A percentile compares a stretch with the other conserved stretches of the same genome.
These are phyloP conservation scores for Escovopsis weberi DNA, from an alignment of 2,329 filamentous ascomycete species.

Conservation along the genomic window DNA sequence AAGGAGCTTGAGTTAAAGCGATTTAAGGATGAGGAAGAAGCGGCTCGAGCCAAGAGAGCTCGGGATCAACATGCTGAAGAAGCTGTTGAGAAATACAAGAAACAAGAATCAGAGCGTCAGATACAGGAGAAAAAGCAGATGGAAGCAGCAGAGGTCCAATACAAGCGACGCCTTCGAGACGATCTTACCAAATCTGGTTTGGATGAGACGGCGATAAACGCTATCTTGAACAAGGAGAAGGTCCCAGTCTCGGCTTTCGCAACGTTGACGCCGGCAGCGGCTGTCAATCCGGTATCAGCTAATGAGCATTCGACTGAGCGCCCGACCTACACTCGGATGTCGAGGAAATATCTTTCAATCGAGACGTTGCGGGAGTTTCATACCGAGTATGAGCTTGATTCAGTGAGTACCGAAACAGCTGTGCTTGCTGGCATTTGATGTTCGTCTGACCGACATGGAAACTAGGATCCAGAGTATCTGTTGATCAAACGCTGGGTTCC, in stretches of 20 bases:
- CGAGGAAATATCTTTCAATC: conserved; percentile 44
- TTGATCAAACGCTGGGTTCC: conserved; percentile 61
- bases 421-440: not conserved
- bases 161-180: conserved; percentile 40
- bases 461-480: conserved; percentile 51
- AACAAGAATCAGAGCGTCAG: conserved; percentile 31
- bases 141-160: conserved; percentile 37
- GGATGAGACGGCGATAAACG: conserved; percentile 42
- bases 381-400: conserved; percentile 43
- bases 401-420: conserved; percentile 25
- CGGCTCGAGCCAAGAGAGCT: conserved; percentile 22
- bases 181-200: conserved; percentile 44
- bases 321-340: conserved; percentile 50
- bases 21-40: conserved; percentile 24
- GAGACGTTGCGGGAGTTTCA: conserved; percentile 42
- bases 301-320: conserved; percentile 14
- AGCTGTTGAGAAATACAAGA: conserved; percentile 36
- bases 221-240: conserved; percentile 44
- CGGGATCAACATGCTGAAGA: conserved; percentile 3
- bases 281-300: not conserved
- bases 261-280: not conserved
- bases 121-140: conserved; percentile 32
- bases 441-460: conserved; percentile 16
- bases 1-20: conserved; percentile 36
- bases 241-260: conserved; percentile 18